These are phyloP conservation scores for Saturnispora bothae DNA, from an alignment of 805 yeast genomes.

Conservation along the genomic window DNA sequence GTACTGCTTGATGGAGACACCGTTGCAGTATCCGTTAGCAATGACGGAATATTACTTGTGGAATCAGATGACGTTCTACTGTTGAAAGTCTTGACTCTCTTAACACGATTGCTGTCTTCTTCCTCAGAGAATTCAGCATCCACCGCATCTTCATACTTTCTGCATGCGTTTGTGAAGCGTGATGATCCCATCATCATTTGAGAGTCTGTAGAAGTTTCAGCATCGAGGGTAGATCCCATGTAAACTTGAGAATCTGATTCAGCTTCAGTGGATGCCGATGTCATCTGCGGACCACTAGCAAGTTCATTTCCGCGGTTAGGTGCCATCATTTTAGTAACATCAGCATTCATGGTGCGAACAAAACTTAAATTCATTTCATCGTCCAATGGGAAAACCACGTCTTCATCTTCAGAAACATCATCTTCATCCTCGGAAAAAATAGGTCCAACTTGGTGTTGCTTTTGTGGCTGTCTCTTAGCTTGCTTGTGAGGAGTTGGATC, in stretches of 20 bases:
- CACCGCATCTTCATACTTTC: too few species aligned
- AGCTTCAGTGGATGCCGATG: too few species aligned
- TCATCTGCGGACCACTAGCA: too few species aligned
- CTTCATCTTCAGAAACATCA: conserved; percentile 8
- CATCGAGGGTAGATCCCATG: too few species aligned
- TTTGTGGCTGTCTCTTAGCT: not conserved
- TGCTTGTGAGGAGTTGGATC: conserved; percentile 3
- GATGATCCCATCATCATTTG: too few species aligned
- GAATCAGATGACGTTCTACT: not conserved
- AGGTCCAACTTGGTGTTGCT: not conserved
- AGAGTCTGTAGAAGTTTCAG: too few species aligned
- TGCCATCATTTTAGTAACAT: too few species aligned
- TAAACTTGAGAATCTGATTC: too few species aligned
- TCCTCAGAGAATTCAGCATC: too few species aligned
- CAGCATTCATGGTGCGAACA: not conserved
- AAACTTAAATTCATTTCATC: conserved; percentile 10
- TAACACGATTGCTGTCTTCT: not conserved
- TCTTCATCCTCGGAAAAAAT: conserved; percentile 9
- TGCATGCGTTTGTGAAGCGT: too few species aligned
- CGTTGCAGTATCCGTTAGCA: not conserved
- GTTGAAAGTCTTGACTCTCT: not conserved
- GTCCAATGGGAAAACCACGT: conserved; percentile 10
- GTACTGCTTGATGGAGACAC: not conserved
- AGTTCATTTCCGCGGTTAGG: too few species aligned
- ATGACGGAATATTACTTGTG: not conserved